These are phyloP conservation scores for Secale cereale DNA, from an alignment of 176 grass and related monocot species.

Conservation along the genomic window DNA sequence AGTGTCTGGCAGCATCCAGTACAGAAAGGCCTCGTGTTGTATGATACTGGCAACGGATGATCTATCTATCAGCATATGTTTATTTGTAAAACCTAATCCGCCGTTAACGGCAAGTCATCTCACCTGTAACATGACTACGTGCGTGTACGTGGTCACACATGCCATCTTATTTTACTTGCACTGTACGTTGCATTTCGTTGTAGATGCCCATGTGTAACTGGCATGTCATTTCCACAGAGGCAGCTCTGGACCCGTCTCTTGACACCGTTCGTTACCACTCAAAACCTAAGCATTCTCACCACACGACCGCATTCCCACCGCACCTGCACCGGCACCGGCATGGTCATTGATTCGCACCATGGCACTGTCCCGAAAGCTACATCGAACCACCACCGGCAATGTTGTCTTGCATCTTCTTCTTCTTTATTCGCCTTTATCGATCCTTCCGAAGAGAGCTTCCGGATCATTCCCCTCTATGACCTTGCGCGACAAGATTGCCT, in stretches of 20 bases:
- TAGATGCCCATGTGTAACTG: too few relatives aligned
- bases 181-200: background rate
- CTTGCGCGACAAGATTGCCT: too few relatives aligned
- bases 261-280: background rate
- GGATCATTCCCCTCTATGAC: background rate
- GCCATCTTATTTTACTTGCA: too few relatives aligned
- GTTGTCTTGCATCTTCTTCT: background rate
- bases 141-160: too few relatives aligned
- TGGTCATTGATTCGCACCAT: background rate
- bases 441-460: background rate
- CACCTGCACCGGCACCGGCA: background rate
- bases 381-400: background rate
- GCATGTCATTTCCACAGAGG: background rate
- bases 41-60: background rate
- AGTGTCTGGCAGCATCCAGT: slow-evolving; percentile 11
- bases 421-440: background rate
- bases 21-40: background rate
- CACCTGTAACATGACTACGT: background rate
- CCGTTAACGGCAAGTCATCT: slow-evolving; percentile 30
- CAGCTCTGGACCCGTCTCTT: background rate
- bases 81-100: background rate
- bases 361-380: slow-evolving; percentile 27
- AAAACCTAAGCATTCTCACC: background rate
- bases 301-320: background rate
- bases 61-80: background rate